These are phyloP conservation scores for Coprinellus aureogranulatus DNA, from an alignment of 768 basidiomycete genomes.

Conservation along the genomic window DNA sequence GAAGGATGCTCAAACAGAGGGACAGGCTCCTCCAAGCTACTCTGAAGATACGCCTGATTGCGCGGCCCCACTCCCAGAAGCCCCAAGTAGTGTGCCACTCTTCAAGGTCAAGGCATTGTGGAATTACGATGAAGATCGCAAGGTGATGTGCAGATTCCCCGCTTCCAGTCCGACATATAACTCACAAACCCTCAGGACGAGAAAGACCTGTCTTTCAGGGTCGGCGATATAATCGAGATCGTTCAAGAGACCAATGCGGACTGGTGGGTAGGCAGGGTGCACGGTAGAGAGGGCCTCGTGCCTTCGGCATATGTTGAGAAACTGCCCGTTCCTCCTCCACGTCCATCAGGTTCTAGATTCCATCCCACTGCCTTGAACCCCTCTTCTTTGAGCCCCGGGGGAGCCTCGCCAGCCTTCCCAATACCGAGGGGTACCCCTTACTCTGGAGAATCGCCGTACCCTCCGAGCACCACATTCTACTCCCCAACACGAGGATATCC, in stretches of 20 bases:
- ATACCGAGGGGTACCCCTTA: slow-evolving; percentile 3
- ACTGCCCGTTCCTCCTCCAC: slow-evolving; percentile 16
- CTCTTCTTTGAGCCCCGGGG: too few species aligned
- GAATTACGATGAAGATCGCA: slow-evolving; percentile 59
- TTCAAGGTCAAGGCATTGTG: slow-evolving; percentile 56
- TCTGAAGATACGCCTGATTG: not conserved
- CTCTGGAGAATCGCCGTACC: not conserved
- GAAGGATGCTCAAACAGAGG: not conserved
- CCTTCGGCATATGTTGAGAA: slow-evolving; percentile 72
- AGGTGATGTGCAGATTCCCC: slow-evolving; percentile 33
- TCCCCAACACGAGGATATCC: slow-evolving; percentile 14
- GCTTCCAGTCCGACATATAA: not conserved
- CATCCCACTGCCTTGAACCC: too few species aligned
- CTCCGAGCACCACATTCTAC: slow-evolving; percentile 4
- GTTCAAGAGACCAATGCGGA: slow-evolving; percentile 70
- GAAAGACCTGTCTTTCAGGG: slow-evolving; percentile 69
- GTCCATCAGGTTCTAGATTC: too few species aligned
- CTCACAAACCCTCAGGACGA: slow-evolving; percentile 52
- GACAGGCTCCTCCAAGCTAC: not conserved
- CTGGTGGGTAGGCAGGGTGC: slow-evolving; percentile 81
- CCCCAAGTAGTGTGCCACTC: slow-evolving; percentile 18
- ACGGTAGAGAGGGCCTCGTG: slow-evolving; percentile 68
- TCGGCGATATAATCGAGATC: slow-evolving; percentile 74
- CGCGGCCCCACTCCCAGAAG: slow-evolving; percentile 8
- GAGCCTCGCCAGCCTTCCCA: slow-evolving; percentile 7